A percentile compares a stretch with the other conserved stretches of the same genome.
Evolutionary conservation across 176 grass and related monocot species (phyloP).

Genomic region (Juncus effusus): DNA sequence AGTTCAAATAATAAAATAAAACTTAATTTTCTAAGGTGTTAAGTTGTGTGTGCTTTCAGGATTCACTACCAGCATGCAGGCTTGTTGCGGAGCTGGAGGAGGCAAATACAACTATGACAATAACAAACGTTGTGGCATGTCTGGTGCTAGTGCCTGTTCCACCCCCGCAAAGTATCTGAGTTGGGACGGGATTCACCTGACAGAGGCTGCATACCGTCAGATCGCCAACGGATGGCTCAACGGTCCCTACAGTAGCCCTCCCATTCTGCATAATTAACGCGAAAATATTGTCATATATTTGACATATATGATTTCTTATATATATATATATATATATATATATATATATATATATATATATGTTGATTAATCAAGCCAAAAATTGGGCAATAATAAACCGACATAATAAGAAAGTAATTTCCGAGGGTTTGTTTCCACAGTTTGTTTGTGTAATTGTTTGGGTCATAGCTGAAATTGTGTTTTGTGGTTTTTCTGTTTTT

Average conservation of each 20-base stretch:
- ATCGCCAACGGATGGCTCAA: slow-evolving; percentile 78
- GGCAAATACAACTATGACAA: slow-evolving; percentile 87
- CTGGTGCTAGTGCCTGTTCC: slow-evolving; percentile 46
- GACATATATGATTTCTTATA: slow-evolving; percentile 9
- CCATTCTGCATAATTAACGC: slow-evolving; percentile 29
- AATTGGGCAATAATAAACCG: no score
- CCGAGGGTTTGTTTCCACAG: no score
- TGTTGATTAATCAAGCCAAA: no score
- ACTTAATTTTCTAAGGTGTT: neutral
- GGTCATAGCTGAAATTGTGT: no score
- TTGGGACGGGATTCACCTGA: slow-evolving; percentile 93
- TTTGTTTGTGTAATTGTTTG: no score
- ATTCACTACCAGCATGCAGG: slow-evolving; percentile 52
- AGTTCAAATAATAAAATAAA: neutral
- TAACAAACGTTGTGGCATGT: slow-evolving; percentile 48
- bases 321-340: neutral
- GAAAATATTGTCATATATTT: neutral
- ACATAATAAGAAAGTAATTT: no score
- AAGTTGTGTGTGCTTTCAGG: slow-evolving; percentile 18
- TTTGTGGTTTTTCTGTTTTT: no score
- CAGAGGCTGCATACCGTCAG: slow-evolving; percentile 75
- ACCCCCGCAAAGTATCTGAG: slow-evolving; percentile 57
- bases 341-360: no score
- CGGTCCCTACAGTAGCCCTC: slow-evolving; percentile 66
- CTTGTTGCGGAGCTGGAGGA: slow-evolving; percentile 66